Conservation (phyloP, 2,329 filamentous ascomycete species). For the Trichoderma guizhouense region DNA sequence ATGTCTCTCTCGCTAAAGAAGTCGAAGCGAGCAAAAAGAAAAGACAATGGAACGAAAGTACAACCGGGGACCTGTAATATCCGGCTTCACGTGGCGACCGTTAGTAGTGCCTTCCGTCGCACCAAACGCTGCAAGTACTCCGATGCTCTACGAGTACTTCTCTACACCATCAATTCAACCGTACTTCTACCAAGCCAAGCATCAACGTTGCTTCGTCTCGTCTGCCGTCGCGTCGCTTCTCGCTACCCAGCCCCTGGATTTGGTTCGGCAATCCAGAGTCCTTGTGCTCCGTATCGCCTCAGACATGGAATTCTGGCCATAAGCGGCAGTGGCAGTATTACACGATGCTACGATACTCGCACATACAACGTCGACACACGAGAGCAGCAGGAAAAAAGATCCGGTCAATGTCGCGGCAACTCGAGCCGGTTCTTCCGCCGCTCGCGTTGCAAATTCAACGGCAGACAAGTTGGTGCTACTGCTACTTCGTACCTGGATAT, state of each 20-base stretch:
- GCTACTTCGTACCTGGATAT: not conserved
- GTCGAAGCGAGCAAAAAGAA: not conserved
- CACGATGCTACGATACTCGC: not conserved
- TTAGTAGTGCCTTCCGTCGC: not conserved
- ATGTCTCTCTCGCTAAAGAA: not conserved
- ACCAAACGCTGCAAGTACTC: not conserved
- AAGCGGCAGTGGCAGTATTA: not conserved
- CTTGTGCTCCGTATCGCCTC: not conserved
- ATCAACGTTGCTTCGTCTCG: not conserved
- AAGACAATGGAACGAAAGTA: not conserved
- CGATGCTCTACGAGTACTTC: not conserved
- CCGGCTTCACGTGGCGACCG: not conserved
- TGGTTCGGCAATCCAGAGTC: not conserved
- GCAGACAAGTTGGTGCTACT: not conserved
- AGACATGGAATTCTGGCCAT: not conserved
- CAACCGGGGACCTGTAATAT: not conserved
- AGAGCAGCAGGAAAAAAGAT: not conserved
- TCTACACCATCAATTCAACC: not conserved
- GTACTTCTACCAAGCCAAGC: not conserved
- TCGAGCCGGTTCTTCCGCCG: conserved; percentile 2
- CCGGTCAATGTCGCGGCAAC: not conserved
- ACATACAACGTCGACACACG: not conserved
- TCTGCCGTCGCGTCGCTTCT: conserved; percentile 4
- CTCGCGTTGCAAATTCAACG: not conserved
- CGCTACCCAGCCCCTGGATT: conserved; percentile 17